phyloP scores from a whole-genome alignment of 495 filamentous ascomycete genomes.

The Neurospora sp. region DNA sequence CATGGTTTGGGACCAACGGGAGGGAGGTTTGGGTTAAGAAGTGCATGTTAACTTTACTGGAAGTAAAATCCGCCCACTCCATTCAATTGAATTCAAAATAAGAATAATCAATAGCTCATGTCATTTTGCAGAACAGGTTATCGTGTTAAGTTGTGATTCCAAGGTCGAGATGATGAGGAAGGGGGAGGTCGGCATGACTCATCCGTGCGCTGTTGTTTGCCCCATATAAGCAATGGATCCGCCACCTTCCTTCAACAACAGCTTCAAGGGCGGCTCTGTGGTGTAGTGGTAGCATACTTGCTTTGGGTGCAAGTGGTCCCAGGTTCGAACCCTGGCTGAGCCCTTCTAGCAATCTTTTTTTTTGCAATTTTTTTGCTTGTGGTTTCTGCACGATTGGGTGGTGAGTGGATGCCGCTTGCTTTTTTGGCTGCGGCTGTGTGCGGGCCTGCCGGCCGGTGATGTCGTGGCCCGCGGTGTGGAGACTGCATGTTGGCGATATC shows the following conservation, averaged over 20 bases:
- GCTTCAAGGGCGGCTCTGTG: background rate
- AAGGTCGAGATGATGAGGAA: no score
- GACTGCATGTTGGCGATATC: background rate
- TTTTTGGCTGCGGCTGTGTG: background rate
- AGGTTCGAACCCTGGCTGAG: background rate
- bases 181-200: no score
- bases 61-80: no score
- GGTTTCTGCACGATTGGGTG: background rate
- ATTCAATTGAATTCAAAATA: no score
- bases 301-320: slow-evolving; percentile 1
- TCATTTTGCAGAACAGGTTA: no score
- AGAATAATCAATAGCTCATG: no score
- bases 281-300: background rate
- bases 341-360: background rate
- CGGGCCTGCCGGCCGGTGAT: background rate
- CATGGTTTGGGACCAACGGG: no score
- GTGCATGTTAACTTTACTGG: no score
- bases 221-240: background rate
- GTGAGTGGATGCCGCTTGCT: background rate
- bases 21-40: no score
- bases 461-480: background rate
- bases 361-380: background rate
- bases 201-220: background rate
- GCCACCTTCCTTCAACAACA: background rate
- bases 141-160: no score